These are phyloP conservation scores for Nicotiana benthamiana DNA, from an alignment of 257 asterid species.

Conservation along the genomic window DNA sequence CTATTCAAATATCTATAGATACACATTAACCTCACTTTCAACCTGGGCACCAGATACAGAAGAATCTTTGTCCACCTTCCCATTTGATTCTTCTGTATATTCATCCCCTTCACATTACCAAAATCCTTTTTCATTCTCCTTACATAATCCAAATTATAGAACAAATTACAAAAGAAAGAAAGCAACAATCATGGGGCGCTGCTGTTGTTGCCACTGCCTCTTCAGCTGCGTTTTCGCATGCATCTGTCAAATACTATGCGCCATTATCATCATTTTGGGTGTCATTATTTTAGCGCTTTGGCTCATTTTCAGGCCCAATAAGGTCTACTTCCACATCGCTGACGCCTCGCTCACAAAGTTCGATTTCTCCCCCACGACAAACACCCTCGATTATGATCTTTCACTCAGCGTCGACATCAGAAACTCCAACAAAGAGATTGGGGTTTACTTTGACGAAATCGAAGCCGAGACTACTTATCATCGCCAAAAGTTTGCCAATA, in stretches of 20 bases:
- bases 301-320: slow-evolving; percentile 71
- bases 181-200: neutral
- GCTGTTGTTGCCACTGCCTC: slow-evolving; percentile 70
- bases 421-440: slow-evolving; percentile 71
- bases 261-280: slow-evolving; percentile 35
- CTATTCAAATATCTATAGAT: neutral
- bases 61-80: neutral
- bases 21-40: neutral
- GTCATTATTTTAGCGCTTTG: slow-evolving; percentile 32
- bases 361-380: slow-evolving; percentile 30
- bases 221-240: slow-evolving; percentile 54
- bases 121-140: too few species aligned
- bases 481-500: slow-evolving; percentile 34
- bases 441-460: slow-evolving; percentile 60
- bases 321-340: slow-evolving; percentile 44
- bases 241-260: slow-evolving; percentile 49
- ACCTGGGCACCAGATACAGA: neutral
- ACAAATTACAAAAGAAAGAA: neutral
- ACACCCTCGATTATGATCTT: slow-evolving; percentile 54
- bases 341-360: slow-evolving; percentile 57
- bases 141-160: too few species aligned
- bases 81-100: slow-evolving; percentile 1
- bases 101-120: too few species aligned
- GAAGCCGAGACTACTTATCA: slow-evolving; percentile 53
- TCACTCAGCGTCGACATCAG: slow-evolving; percentile 55